Percentiles rank a stretch among this genome's conserved stretches.
These are phyloP conservation scores for Boletus coccyginus DNA, from an alignment of 768 basidiomycete genomes.

Conservation along the genomic window DNA sequence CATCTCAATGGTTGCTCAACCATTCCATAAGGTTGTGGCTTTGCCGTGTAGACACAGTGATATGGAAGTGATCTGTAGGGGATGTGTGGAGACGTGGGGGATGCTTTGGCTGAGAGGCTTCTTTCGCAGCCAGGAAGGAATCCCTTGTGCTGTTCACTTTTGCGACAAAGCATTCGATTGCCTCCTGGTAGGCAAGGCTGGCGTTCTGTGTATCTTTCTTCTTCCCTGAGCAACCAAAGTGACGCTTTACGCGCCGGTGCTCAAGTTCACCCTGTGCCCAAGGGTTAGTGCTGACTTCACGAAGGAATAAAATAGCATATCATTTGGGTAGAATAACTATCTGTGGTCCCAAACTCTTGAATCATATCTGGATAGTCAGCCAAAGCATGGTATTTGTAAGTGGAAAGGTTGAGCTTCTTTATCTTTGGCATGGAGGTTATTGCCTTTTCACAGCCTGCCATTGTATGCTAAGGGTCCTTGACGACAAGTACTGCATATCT, in stretches of 20 bases:
- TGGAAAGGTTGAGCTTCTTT: constrained; percentile 9
- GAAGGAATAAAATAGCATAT: neutral
- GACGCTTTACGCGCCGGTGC: constrained; percentile 34
- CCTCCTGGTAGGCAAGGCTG: neutral
- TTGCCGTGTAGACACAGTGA: neutral
- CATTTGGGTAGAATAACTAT: constrained; percentile 35
- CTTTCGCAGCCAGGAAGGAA: neutral
- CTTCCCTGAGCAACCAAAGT: constrained; percentile 21
- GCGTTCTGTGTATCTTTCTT: neutral
- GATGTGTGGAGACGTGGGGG: neutral
- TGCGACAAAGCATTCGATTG: neutral
- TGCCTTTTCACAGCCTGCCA: accelerated
- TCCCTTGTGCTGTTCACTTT: neutral
- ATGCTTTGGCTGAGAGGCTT: neutral
- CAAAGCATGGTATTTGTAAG: constrained; percentile 18
- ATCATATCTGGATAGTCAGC: constrained; percentile 14
- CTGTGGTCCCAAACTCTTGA: constrained; percentile 30
- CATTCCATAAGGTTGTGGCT: neutral
- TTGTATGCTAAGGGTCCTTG: neutral
- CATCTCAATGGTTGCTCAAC: neutral
- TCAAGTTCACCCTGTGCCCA: constrained; percentile 37
- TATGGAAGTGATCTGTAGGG: neutral
- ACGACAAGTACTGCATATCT: neutral
- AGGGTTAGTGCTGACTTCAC: too few relatives aligned
- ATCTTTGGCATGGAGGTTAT: neutral